A percentile compares a stretch with the other conserved stretches of the same genome.
Evolutionary conservation across 176 grass and related monocot genomes (phyloP).

Genomic region (Echinochloa phyllopogon): DNA sequence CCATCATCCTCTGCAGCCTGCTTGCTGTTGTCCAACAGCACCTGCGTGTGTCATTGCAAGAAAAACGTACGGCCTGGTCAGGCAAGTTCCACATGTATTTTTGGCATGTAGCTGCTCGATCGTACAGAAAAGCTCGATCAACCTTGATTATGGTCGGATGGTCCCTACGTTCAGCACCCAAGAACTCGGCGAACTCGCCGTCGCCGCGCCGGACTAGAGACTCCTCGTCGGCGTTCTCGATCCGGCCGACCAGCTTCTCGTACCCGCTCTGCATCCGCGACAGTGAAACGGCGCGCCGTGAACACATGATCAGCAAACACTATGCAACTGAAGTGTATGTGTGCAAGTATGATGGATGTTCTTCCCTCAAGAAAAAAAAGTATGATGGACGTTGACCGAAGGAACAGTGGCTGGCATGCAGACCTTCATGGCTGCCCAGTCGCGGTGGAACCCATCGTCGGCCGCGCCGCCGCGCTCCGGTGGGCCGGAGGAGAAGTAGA

Average conservation of each 20-base stretch:
- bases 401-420: too few species aligned
- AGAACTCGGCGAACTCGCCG: conserved; percentile 50
- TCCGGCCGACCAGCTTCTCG: conserved; percentile 37
- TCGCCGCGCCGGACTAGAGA: neutral
- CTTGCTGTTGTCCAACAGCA: conserved; percentile 53
- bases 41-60: neutral
- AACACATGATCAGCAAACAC: neutral
- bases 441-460: neutral
- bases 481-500: conserved; percentile 44
- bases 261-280: conserved; percentile 45
- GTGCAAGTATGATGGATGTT: too few species aligned
- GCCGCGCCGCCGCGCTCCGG: neutral
- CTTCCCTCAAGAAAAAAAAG: too few species aligned
- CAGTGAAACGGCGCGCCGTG: neutral
- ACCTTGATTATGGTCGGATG: conserved; percentile 64
- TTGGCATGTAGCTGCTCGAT: neutral
- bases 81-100: neutral
- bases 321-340: neutral
- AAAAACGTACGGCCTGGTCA: neutral
- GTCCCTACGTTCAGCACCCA: conserved; percentile 33
- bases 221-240: conserved; percentile 49
- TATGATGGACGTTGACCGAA: too few species aligned
- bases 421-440: conserved; percentile 39
- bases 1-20: neutral
- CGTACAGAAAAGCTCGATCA: neutral